Evolutionary conservation across 129 eudicot species (phyloP).

Genomic region (Flaveria ramosissima): DNA sequence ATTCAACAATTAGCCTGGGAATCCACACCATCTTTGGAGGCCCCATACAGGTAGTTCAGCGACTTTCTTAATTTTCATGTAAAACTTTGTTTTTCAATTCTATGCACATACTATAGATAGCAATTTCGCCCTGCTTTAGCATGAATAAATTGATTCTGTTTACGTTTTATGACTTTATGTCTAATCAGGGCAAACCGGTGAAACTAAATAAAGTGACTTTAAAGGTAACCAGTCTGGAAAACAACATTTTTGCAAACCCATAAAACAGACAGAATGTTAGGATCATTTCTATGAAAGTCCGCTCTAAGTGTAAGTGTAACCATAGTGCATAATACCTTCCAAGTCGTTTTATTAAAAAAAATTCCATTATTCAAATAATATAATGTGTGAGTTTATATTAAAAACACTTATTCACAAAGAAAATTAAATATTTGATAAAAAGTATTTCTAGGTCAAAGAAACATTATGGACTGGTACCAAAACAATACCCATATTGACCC

Average conservation of each 20-base stretch:
- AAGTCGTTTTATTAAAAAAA: neutral
- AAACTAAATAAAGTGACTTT: neutral
- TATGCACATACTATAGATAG: constrained; percentile 1
- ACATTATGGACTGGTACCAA: neutral
- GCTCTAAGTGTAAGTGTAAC: neutral
- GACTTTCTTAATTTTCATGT: neutral
- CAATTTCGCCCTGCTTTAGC: neutral
- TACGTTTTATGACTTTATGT: neutral
- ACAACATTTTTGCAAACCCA: too few species aligned
- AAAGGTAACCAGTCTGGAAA: neutral
- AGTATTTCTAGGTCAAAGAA: neutral
- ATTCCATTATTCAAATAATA: neutral
- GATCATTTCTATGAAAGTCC: neutral
- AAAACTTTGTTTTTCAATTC: neutral
- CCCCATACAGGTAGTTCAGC: constrained; percentile 48
- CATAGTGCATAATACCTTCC: neutral
- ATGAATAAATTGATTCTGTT: neutral
- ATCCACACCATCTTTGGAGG: constrained; percentile 56
- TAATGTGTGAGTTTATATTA: neutral
- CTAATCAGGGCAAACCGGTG: neutral
- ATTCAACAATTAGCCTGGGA: constrained; percentile 84
- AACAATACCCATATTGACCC: neutral
- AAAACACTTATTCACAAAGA: neutral
- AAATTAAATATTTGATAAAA: neutral
- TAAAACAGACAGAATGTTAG: too few species aligned